Evolutionary conservation across 495 filamentous ascomycete species (phyloP), one percentile per base, ranked within the genome.

Genomic region (Cercophora newfieldiana): DNA sequence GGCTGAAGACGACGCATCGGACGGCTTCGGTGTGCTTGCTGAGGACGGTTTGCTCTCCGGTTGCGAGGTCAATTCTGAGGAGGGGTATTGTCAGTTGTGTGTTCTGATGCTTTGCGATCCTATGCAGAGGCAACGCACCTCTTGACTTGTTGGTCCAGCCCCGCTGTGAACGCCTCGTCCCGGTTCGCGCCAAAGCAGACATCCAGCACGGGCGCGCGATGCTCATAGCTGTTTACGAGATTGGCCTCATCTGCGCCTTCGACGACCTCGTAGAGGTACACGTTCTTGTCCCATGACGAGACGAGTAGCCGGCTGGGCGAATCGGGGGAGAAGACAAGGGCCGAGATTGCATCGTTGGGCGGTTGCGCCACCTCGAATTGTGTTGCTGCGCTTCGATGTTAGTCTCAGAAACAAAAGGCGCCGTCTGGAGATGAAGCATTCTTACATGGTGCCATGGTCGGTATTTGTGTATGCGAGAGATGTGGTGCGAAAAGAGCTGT

Each of bases 241-340:
- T 67, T 73, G 10, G 85, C 87, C 65, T 87, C 84, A 47, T 88
- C 87, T 51, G 83, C 81, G 66, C 84, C 82, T 31, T 67, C 66
- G 64, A 68, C 65, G 19, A 83, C 84, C 71, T 97, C 90, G 82
- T 99, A 99, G 49, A 96, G 85, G 77, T 97, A 96, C 25, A 96
- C 87, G 76, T 91, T 84, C 77, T 88, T 91, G 77, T 97, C 95
- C 95, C 95, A 99, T 62, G 94, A 99, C 10, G 94, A 90, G 71
- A 93, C 93, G 29, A 96, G 86, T 30, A 99, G 83, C 59, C 86
- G 85, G 53, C 85, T 89, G 14, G 89, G 82, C 25, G 85, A 80
- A 54, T 76, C 71, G 49, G 92, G 91, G 37, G 92, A 90, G 82
- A 96, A 99, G 65, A 87, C 88, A 67, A 97, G 77, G 5, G 92